Conservation (phyloP, 1,284 basidiomycete species). For the Sparassis latifolia region DNA sequence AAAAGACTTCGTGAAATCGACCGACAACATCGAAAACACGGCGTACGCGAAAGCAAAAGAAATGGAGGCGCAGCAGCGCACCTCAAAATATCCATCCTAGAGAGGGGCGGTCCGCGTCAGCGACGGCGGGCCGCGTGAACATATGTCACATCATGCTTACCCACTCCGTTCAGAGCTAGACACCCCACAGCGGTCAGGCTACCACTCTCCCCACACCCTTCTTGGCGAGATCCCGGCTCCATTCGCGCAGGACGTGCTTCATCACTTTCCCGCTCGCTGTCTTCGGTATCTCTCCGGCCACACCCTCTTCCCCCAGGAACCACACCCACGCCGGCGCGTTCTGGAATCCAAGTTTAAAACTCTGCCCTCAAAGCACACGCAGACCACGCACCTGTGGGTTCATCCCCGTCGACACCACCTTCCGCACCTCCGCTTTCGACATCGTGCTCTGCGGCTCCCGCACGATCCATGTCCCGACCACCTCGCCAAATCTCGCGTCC, state of each 20-base stretch:
- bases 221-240: conserved; percentile 44
- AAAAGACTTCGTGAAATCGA: too few relatives aligned
- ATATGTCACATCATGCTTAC: too few relatives aligned
- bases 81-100: too few relatives aligned
- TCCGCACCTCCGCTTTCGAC: conserved; percentile 45
- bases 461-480: conserved; percentile 74
- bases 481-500: conserved; percentile 65
- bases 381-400: conserved; percentile 61
- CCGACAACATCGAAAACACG: too few relatives aligned
- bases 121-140: too few relatives aligned
- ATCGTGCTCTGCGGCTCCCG: conserved; percentile 34
- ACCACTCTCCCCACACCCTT: conserved; percentile 21
- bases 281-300: conserved; percentile 63
- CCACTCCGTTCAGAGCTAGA: too few relatives aligned
- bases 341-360: conserved; percentile 26
- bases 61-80: too few relatives aligned
- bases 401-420: conserved; percentile 50
- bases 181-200: too few relatives aligned
- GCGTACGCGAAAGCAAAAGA: too few relatives aligned
- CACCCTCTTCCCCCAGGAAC: conserved; percentile 67
- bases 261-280: conserved; percentile 85
- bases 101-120: too few relatives aligned
- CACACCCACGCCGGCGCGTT: conserved; percentile 80
- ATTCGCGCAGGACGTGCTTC: conserved; percentile 66
- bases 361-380: neutral